Percentiles rank a stretch among this genome's conserved stretches.
These are phyloP conservation scores for Wickerhamiella siamensis DNA, from an alignment of 805 yeast species.

Conservation along the genomic window DNA sequence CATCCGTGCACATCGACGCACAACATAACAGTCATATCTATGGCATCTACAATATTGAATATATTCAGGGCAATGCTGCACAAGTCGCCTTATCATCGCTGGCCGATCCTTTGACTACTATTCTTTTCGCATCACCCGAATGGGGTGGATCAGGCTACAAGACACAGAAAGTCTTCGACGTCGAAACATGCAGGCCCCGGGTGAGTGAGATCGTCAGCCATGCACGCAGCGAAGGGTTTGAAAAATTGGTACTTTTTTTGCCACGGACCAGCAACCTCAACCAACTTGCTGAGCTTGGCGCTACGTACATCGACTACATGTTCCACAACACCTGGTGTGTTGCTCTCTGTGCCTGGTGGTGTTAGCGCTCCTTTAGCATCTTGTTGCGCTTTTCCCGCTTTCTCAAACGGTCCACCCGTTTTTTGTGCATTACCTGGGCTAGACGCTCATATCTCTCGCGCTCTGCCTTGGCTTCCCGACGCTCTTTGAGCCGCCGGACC, in stretches of 20 bases:
- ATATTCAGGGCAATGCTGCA: constrained; percentile 36
- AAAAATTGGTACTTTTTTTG: constrained; percentile 7
- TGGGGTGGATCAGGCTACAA: constrained; percentile 20
- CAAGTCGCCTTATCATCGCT: constrained; percentile 15
- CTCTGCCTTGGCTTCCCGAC: constrained; percentile 71
- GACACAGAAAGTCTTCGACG: constrained; percentile 10
- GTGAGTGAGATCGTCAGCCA: constrained; percentile 8
- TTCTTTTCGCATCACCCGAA: constrained; percentile 18
- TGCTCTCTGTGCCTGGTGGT: constrained; percentile 11
- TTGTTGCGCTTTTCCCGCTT: constrained; percentile 92
- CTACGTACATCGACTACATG: constrained; percentile 11
- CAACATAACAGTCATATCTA: constrained; percentile 51
- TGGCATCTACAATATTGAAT: constrained; percentile 37
- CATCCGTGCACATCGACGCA: constrained; percentile 17
- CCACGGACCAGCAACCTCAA: constrained; percentile 14
- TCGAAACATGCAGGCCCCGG: constrained; percentile 13
- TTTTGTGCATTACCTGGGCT: constrained; percentile 79
- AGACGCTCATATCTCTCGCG: constrained; percentile 72
- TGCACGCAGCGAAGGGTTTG: constrained; percentile 5
- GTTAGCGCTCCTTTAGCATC: constrained; percentile 71
- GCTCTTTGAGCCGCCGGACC: constrained; percentile 36
- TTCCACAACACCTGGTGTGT: constrained; percentile 9
- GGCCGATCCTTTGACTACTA: constrained; percentile 4
- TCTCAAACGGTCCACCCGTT: constrained; percentile 79
- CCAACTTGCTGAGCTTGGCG: constrained; percentile 12